These are phyloP conservation scores for Forsythia suspensa DNA, from an alignment of 257 asterid species.

Conservation along the genomic window DNA sequence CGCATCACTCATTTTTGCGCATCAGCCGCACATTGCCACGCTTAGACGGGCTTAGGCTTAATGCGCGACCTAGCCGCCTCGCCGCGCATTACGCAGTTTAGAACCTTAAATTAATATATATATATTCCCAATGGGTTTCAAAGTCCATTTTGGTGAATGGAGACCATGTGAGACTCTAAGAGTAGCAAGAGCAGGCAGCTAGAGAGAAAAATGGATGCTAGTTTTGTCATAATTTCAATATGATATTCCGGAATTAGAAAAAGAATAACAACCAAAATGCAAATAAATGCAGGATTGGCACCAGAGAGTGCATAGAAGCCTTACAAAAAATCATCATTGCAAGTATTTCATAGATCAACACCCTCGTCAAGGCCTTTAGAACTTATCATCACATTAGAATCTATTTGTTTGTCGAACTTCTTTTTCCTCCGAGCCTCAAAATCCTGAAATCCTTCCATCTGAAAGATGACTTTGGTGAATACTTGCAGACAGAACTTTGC, in stretches of 20 bases:
- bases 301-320: conserved; percentile 9
- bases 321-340: conserved; percentile 28
- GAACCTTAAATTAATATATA: no score
- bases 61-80: no score
- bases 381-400: conserved; percentile 86
- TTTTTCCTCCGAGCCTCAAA: conserved; percentile 85
- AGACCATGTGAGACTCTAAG: neutral
- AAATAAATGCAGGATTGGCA: neutral
- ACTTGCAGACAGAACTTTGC: conserved; percentile 9
- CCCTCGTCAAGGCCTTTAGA: conserved; percentile 97
- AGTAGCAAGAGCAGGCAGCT: no score
- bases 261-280: neutral
- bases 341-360: conserved; percentile 62
- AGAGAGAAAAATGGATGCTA: no score
- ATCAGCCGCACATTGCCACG: no score
- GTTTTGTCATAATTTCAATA: neutral
- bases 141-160: neutral
- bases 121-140: neutral
- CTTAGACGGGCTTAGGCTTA: no score
- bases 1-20: no score
- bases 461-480: conserved; percentile 4
- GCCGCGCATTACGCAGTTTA: no score
- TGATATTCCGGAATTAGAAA: neutral
- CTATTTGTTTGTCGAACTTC: conserved; percentile 91
- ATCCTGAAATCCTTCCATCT: conserved; percentile 89